These are phyloP conservation scores for Ophiostoma perfectum DNA, from an alignment of 2,329 filamentous ascomycete genomes.

Conservation along the genomic window DNA sequence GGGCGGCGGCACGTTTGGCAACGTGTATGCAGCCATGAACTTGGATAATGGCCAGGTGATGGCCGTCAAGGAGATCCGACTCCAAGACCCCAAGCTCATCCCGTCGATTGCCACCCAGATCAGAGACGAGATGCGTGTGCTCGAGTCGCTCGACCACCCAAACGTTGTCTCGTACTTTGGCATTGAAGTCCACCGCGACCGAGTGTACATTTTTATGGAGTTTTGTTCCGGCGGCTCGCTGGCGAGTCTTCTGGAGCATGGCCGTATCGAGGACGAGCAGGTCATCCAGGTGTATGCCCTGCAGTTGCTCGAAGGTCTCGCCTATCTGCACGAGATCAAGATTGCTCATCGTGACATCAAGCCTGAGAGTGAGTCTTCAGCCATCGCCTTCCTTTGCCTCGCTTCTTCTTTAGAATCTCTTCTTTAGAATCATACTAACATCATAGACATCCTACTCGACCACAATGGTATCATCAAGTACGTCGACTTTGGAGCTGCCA, in stretches of 20 bases:
- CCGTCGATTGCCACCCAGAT: conserved; percentile 92
- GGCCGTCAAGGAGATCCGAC: conserved; percentile 96
- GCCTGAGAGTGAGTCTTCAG: conserved; percentile 67
- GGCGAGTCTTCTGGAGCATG: conserved; percentile 84
- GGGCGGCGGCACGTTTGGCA: conserved; percentile 93
- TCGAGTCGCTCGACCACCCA: conserved; percentile 92
- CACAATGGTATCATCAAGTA: conserved; percentile 99
- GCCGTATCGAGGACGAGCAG: conserved; percentile 94
- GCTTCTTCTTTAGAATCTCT: neutral
- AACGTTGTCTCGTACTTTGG: conserved; percentile 98
- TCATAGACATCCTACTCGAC: conserved; percentile 81
- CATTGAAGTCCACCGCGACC: conserved; percentile 95
- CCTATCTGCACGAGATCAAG: conserved; percentile 83
- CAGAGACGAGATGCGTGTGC: conserved; percentile 91
- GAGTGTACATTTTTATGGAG: conserved; percentile 99
- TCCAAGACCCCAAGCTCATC: conserved; percentile 94
- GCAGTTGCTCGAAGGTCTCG: conserved; percentile 88
- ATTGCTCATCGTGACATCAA: conserved; percentile 98
- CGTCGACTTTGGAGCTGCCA: conserved; percentile 95
- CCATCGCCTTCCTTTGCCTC: neutral
- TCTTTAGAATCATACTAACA: conserved; percentile 9
- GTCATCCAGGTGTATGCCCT: conserved; percentile 96
- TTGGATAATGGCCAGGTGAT: conserved; percentile 92
- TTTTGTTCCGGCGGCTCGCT: conserved; percentile 95
- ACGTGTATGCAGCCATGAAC: conserved; percentile 96